Evolutionary conservation across 1,139 yeast genomes (phyloP).

Genomic region (Trichomonascaceae sp.): DNA sequence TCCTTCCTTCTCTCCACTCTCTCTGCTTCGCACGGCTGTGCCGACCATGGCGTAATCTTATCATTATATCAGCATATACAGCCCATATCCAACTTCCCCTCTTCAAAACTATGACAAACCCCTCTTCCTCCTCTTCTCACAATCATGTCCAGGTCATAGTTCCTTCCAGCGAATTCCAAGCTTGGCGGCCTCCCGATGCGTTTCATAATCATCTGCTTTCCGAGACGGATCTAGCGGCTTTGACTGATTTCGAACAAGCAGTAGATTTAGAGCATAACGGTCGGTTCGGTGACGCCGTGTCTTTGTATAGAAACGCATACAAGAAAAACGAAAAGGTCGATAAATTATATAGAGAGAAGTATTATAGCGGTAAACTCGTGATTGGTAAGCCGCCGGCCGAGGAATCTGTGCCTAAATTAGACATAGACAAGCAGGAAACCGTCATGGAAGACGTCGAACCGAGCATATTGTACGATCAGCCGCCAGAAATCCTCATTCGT

Average conservation of each 20-base stretch:
- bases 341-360: slow-evolving; percentile 53
- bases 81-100: neutral
- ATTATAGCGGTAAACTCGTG: slow-evolving; percentile 19
- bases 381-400: neutral
- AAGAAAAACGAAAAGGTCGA: slow-evolving; percentile 56
- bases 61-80: neutral
- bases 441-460: slow-evolving; percentile 34
- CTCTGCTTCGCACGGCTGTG: neutral
- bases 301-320: slow-evolving; percentile 65
- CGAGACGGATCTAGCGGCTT: slow-evolving; percentile 38
- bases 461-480: slow-evolving; percentile 51
- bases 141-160: slow-evolving; percentile 2
- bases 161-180: slow-evolving; percentile 12
- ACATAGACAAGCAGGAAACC: neutral
- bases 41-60: neutral
- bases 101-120: neutral
- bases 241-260: slow-evolving; percentile 62
- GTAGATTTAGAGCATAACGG: slow-evolving; percentile 69
- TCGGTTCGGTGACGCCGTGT: slow-evolving; percentile 73
- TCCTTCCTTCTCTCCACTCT: neutral
- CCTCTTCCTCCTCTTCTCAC: neutral
- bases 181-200: slow-evolving; percentile 16
- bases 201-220: slow-evolving; percentile 17
- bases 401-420: neutral
- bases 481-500: slow-evolving; percentile 56